Conservation (phyloP, 2,329 filamentous ascomycete genomes). For the Fusarium sp. region DNA sequence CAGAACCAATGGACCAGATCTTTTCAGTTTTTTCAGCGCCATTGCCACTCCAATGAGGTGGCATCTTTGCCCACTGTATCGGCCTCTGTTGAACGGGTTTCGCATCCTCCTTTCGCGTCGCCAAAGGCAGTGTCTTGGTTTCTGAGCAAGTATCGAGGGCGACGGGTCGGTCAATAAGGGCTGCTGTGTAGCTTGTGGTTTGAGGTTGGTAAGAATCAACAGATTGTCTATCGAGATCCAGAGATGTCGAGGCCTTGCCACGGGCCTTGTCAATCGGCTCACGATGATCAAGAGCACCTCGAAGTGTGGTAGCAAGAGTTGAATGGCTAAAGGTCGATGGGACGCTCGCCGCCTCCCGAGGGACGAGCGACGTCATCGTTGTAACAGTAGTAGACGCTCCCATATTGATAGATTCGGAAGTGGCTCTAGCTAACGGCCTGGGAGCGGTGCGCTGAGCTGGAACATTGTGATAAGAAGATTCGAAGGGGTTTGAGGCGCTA, state of each 20-base stretch:
- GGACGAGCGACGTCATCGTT: constrained; percentile 42
- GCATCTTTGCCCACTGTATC: constrained; percentile 47
- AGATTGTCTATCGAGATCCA: constrained; percentile 47
- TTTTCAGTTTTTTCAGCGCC: constrained; percentile 68
- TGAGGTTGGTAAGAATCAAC: constrained; percentile 39
- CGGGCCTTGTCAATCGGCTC: constrained; percentile 45
- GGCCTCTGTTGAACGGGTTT: constrained; percentile 27
- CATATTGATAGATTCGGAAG: constrained; percentile 46
- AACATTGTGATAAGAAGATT: constrained; percentile 46
- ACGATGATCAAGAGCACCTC: constrained; percentile 49
- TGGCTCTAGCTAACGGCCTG: constrained; percentile 51
- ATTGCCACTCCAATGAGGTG: constrained; percentile 55
- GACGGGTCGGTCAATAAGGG: constrained; percentile 41
- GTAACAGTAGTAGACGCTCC: constrained; percentile 47
- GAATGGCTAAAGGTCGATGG: constrained; percentile 48
- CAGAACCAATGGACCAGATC: constrained; percentile 70
- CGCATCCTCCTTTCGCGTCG: constrained; percentile 27
- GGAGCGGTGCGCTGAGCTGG: constrained; percentile 47
- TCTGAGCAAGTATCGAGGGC: constrained; percentile 35
- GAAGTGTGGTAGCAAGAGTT: constrained; percentile 46
- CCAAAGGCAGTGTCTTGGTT: constrained; percentile 9
- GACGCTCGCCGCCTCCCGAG: constrained; percentile 44
- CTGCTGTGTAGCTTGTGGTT: constrained; percentile 40
- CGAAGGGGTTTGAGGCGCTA: constrained; percentile 12
- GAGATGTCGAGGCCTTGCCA: constrained; percentile 45